Base-by-base conservation (phyloP, 2,329 filamentous ascomycete species). In the Trichothecium sympodiale region DNA sequence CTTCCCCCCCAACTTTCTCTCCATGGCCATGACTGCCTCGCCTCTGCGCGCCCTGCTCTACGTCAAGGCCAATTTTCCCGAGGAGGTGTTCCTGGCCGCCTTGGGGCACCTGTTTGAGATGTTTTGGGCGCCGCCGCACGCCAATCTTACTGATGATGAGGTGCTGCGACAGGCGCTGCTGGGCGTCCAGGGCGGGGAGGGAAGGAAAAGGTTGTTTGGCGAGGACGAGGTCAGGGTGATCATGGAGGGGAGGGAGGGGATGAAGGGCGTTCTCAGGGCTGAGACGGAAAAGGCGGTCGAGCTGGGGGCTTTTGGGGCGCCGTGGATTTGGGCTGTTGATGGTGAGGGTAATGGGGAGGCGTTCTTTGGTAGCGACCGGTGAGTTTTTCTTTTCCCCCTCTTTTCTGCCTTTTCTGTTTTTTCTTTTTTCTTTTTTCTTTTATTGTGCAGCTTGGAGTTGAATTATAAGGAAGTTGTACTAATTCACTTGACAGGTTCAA, bases 311-410 rank as follows among this genome's bases (percentile, higher is more conserved):
- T 89, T 83, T 55, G 84, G 84, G 0, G 74, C 76, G 34, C 84
- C 84, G 2, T 89, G 83, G 83, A 64, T 83, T 41, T 78, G 76
- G 69, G 82, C 77, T 3, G 67, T 63, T 14, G 74, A 80, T 46
- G 53, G 50, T 2, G 54, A 68, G 41, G 79, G 78, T 0, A 54
- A 65, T 38, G 65, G 65, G 33, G 77, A 83, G 59, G 73, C 78
- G 0, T 85, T 87, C 52, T 88, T 88, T 56, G 83, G 83, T 3
- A 86, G 80, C 56, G 83, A 88, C 57, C 62, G 75, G 72, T 60
- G 38, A 42, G 50, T 47, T 30, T 34, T 20, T 31, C 16, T 12
- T 20, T 17, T 38, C 14, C 28, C 28, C n/a, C 28, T n/a, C 28
- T n/a, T n/a, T n/a, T n/a, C n/a, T n/a, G n/a, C n/a, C n/a, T n/a